Conservation (phyloP, 163 green algal genomes). For the Prototheca cutis region DNA sequence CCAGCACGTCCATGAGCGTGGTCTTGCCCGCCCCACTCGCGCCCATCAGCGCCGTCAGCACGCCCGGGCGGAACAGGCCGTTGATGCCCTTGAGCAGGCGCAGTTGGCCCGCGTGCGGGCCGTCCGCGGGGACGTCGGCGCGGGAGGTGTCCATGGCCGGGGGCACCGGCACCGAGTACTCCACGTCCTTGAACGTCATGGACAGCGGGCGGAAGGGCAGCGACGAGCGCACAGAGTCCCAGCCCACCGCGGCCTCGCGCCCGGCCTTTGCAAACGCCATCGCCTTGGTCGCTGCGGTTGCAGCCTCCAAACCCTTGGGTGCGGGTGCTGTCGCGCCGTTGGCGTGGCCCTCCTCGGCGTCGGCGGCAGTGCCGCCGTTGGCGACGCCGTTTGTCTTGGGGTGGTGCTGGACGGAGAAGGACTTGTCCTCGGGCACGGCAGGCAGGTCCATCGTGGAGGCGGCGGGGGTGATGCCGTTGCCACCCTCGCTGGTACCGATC, state of each 20-base stretch:
- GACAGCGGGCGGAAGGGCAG: slow-evolving; percentile 34
- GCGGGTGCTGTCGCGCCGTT: no score
- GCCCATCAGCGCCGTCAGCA: slow-evolving; percentile 64
- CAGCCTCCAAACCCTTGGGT: no score
- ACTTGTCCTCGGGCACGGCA: background rate
- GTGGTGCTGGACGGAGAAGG: no score
- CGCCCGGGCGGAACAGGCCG: slow-evolving; percentile 45
- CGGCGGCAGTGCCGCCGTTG: no score
- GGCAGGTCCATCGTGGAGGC: background rate
- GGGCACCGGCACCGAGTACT: slow-evolving; percentile 17
- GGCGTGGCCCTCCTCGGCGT: no score
- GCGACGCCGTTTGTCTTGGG: no score
- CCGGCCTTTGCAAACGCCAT: no score
- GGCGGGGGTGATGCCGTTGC: background rate
- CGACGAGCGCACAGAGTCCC: no score
- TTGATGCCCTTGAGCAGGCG: slow-evolving; percentile 55
- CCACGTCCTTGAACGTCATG: slow-evolving; percentile 35
- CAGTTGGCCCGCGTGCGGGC: slow-evolving; percentile 24
- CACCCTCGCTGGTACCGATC: background rate
- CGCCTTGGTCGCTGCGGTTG: no score
- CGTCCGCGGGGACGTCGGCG: background rate
- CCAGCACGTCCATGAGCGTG: slow-evolving; percentile 66
- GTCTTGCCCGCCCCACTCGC: slow-evolving; percentile 35
- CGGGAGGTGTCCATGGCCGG: background rate
- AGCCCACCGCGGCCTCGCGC: no score